These are phyloP conservation scores for Nepenthes gracilis DNA, from an alignment of 148 eudicot species.

Conservation along the genomic window DNA sequence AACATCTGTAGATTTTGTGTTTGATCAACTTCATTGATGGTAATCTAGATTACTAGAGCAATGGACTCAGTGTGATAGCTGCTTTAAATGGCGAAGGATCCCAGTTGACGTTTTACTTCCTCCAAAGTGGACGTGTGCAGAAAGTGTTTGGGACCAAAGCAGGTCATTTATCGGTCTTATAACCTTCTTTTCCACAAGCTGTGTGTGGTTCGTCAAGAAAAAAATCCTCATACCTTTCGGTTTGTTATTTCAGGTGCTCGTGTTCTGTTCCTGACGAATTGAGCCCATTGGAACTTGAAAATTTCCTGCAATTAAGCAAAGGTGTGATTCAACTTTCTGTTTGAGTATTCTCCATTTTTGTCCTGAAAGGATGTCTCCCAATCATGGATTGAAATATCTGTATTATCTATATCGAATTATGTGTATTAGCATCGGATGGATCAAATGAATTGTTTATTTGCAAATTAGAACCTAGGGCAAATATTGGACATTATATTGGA, in stretches of 20 bases:
- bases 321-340: slow-evolving; percentile 25
- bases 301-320: slow-evolving; percentile 30
- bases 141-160: slow-evolving; percentile 55
- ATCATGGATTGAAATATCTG: not conserved
- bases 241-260: slow-evolving; percentile 32
- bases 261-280: slow-evolving; percentile 60
- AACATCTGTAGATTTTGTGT: not conserved
- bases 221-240: too few relatives aligned
- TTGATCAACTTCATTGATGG: not conserved
- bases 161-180: slow-evolving; percentile 24
- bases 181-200: not conserved
- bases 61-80: slow-evolving; percentile 67
- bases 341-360: not conserved
- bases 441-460: too few relatives aligned
- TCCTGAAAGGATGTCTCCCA: not conserved
- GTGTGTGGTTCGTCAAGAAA: not conserved
- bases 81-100: slow-evolving; percentile 69
- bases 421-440: not conserved
- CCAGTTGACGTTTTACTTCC: slow-evolving; percentile 63
- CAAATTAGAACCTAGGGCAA: too few relatives aligned
- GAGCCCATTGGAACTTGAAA: slow-evolving; percentile 41
- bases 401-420: not conserved
- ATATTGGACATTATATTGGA: too few relatives aligned
- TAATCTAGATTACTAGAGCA: slow-evolving; percentile 51
- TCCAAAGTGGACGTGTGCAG: slow-evolving; percentile 60